phyloP scores from a whole-genome alignment of 768 basidiomycete genomes.

The Calvatia gigantea region DNA sequence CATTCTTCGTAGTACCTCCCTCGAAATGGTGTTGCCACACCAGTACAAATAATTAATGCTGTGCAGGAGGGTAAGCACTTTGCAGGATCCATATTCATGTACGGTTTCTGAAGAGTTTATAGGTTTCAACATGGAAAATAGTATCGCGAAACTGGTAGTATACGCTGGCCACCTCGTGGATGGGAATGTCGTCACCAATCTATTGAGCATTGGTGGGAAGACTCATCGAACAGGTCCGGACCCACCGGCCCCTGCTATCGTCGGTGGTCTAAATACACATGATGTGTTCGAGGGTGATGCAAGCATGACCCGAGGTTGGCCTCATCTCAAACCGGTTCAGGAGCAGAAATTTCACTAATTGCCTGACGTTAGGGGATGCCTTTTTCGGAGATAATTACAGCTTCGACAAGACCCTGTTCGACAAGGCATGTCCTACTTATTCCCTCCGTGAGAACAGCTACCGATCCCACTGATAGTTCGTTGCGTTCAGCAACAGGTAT shows the following conservation, averaged over 20 bases:
- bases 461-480: slow-evolving; percentile 5
- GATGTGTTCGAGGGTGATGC: slow-evolving; percentile 16
- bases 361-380: slow-evolving; percentile 11
- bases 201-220: slow-evolving; percentile 17
- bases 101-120: neutral
- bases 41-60: slow-evolving; percentile 14
- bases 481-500: slow-evolving; percentile 17
- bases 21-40: slow-evolving; percentile 15
- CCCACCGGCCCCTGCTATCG: slow-evolving; percentile 17
- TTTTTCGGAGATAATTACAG: slow-evolving; percentile 20
- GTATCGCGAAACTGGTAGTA: slow-evolving; percentile 15
- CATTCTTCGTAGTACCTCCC: slow-evolving; percentile 14
- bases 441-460: neutral
- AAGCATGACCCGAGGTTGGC: slow-evolving; percentile 14
- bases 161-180: slow-evolving; percentile 17
- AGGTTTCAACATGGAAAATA: slow-evolving; percentile 18
- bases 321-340: neutral
- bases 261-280: slow-evolving; percentile 18
- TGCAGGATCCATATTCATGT: neutral
- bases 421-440: slow-evolving; percentile 10
- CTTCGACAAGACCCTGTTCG: slow-evolving; percentile 19
- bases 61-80: slow-evolving; percentile 15
- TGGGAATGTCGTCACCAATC: slow-evolving; percentile 15
- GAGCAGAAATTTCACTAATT: neutral
- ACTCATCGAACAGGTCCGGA: slow-evolving; percentile 13